Base-by-base conservation (phyloP, 148 eudicot genomes). In the Chenopodium album region DNA sequence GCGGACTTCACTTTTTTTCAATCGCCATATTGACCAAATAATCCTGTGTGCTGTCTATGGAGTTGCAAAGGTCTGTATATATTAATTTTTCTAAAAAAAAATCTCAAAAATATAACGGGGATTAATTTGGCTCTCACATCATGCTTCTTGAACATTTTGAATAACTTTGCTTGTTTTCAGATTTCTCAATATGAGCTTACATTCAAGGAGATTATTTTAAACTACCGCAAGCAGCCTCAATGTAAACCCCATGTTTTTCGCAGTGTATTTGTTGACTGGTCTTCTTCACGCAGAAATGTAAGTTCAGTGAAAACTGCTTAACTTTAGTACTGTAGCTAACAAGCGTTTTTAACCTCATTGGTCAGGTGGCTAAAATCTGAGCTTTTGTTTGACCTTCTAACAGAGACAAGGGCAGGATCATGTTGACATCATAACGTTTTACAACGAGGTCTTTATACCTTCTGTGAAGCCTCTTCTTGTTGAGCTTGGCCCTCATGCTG, bases 11-110 rank as follows among this genome's bases (percentile, higher is more conserved):
- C 88, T 97, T 29, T 92, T 94, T 78, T 97, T 97, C 77, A 89
- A 85, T 88, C 93, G 96, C 77, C 98, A 97, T 79, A 92, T 94
- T 73, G 99, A 97, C 85, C 99, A 97, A 87, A 90, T 97, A 81
- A 90, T 97, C 85, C 90, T 97, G 52, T 94, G 99, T 80, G 91
- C 92, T 86, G 88, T 97, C 44, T 97, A 97, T 83, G 98, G 98
- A 83, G 94, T 97, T 86, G 99, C 99, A 41, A 97, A 92, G 96
- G 99, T 97, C 80, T 76, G 88, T 83, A 29, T 48, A 23, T 23
- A 14, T 22, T 9, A 31, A 7, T 0, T 37, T 79, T 1, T 16
- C 4, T 4, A 4, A 22, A 34, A 52, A 0, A 52, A 16, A 22
- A 73, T 16, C 1, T n/a, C 2, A 28, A 9, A n/a, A 11, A 19